Conservation (phyloP, 257 asterid genomes). For the Primulina tabacum region DNA sequence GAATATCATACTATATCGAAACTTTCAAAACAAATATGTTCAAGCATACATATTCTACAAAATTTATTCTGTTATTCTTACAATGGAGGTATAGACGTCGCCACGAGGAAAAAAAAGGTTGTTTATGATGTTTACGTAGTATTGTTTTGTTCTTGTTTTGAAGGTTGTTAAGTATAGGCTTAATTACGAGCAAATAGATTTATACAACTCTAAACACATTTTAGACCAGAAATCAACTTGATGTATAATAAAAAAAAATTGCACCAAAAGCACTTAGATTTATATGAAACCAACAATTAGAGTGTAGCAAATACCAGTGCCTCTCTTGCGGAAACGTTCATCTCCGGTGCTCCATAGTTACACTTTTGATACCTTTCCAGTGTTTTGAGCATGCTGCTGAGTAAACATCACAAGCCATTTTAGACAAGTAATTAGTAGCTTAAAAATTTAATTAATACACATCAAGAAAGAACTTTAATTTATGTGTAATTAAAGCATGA, state of each 20-base stretch:
- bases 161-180: neutral
- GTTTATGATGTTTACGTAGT: neutral
- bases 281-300: neutral
- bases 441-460: too few species aligned
- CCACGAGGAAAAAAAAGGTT: neutral
- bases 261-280: neutral
- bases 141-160: neutral
- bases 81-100: neutral
- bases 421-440: conserved; percentile 20
- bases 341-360: conserved; percentile 97
- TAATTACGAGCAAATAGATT: neutral
- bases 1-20: too few species aligned
- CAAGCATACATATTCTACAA: too few species aligned
- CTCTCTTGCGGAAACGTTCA: conserved; percentile 78
- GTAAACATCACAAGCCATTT: conserved; percentile 21
- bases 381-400: conserved; percentile 88
- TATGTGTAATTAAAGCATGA: conserved; percentile 2
- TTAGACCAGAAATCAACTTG: neutral
- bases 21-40: too few species aligned
- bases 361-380: conserved; percentile 96
- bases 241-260: too few species aligned
- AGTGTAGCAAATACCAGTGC: conserved; percentile 64
- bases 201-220: neutral
- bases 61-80: too few species aligned
- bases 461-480: neutral